Evolutionary conservation across 169 alveolate species (phyloP), one percentile per base, ranked within the genome.

Genomic region (Plasmodium fragile): DNA sequence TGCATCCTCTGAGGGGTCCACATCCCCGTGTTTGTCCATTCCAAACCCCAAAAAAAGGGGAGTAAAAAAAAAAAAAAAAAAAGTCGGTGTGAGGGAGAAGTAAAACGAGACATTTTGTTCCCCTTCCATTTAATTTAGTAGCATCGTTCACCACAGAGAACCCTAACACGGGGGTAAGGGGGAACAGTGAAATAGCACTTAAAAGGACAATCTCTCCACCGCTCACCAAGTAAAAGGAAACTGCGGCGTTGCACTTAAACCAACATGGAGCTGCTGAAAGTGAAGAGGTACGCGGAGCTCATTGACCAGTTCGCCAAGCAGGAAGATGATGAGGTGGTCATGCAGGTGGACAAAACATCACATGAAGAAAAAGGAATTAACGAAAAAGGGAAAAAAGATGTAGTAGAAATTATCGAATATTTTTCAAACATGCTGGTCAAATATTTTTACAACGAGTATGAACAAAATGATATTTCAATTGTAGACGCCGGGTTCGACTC

Each of bases 341-440:
- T 3, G 5, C 30, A 13, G 8, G 53, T 18, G 32, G 49, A 49
- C 22, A 5, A 10, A 28, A 65, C 28, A 43, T 43, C 79, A 16
- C 45, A 41, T 59, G 18, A 55, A 1, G 22, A 78, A 13, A 28
- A 73, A 25, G 77, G 39, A 84, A 25, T 13, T 16, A 75, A 30
- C 36, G 30, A n/a, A 41, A 65, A 78, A 25, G 82, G 45, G 22
- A 89, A 89, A 89, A 43, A 55, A 1, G 41, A 78, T 6, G 34
- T 89, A 18, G 10, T 89, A 36, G 94, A 89, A 78, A 89, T 89
- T 59, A 89, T 89, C 5, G 94, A 89, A 34, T 89, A 79, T 45
- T 89, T 89, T 89, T 25, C 83, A 36, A 89, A 89, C 36, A 59
- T 65, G 6, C 70, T 89, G 22, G 39, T 52, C 2, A 78, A 55